Conservation (phyloP, 306 rosid species). For the Argentina anserina region DNA sequence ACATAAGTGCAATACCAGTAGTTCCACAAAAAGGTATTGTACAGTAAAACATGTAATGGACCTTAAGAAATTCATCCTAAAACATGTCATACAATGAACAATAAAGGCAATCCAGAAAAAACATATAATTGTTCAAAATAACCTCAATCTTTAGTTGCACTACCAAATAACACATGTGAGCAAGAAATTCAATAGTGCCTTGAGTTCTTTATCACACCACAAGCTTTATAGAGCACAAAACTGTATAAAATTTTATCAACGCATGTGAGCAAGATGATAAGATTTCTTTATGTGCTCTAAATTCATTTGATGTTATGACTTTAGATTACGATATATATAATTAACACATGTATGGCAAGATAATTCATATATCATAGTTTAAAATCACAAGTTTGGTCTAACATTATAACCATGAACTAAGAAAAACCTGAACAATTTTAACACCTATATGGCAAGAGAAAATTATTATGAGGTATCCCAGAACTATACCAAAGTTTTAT, state of each 20-base stretch:
- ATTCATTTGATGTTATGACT: not conserved
- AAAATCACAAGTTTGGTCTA: not conserved
- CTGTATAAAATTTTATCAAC: not conserved
- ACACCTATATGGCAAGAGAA: not conserved
- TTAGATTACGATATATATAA: not conserved
- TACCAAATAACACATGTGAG: not conserved
- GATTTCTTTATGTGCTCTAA: not conserved
- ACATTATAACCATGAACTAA: not conserved
- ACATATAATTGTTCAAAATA: not conserved
- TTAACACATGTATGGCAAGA: not conserved
- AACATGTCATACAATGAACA: not conserved
- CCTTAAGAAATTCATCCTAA: not conserved
- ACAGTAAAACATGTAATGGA: not conserved
- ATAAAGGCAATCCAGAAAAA: not conserved
- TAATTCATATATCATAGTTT: not conserved
- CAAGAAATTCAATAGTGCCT: not conserved
- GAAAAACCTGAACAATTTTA: not conserved
- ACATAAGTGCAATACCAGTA: not conserved
- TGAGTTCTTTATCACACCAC: not conserved
- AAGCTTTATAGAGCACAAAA: not conserved
- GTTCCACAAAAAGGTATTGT: not conserved
- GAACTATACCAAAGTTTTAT: not conserved
- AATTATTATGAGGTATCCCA: not conserved
- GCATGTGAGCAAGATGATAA: constrained; percentile 1
- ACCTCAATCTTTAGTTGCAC: not conserved